Evolutionary conservation across 495 filamentous ascomycete species (phyloP), one percentile per base, ranked within the genome.

Genomic region (Talaromyces borbonicus): DNA sequence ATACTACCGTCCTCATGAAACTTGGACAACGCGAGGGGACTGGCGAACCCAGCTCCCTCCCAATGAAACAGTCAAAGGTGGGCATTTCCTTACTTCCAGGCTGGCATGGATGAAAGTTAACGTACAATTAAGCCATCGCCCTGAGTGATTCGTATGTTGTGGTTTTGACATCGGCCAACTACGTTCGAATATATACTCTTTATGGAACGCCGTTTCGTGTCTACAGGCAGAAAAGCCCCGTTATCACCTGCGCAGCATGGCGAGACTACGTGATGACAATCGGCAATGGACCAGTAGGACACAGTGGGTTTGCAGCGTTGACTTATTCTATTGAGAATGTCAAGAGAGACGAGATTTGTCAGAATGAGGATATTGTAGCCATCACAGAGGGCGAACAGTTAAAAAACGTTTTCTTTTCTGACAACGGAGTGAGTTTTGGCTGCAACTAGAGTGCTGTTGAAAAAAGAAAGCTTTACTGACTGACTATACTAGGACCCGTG

Each of bases 1-100:
- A n/a, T 93, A 94, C 61, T 98, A 96, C 58, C 80, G 92, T 8
- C 93, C 92, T 0, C 92, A 98, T 56, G 93, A 97, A 62, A 93
- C 87, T 2, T 98, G 92, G 92, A 94, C 89, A 1, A 73, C 85
- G 4, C 71, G 93, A 48, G 80, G 76, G 20, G 93, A 98, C 58
- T 98, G 90, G 90, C 80, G 86, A 18, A 95, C 84, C 1, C 65
- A 83, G 40, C 61, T 98, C 18, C 92, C 92, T 0, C 71, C 74
- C 29, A 85, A 87, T 14, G 92, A 98, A 63, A 70, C 78, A 9
- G 78, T 95, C 25, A 75, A 77, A 46, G 69, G 72, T 74, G 59
- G 43, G 65, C 18, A 20, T 37, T 4, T 20, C 12, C 16, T 20
- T 37, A 9, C 16, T 4, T 20, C 3, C 26, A 37, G 3, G 22